Conservation (phyloP, 305 asterid species). For the Striga hermonthica region DNA sequence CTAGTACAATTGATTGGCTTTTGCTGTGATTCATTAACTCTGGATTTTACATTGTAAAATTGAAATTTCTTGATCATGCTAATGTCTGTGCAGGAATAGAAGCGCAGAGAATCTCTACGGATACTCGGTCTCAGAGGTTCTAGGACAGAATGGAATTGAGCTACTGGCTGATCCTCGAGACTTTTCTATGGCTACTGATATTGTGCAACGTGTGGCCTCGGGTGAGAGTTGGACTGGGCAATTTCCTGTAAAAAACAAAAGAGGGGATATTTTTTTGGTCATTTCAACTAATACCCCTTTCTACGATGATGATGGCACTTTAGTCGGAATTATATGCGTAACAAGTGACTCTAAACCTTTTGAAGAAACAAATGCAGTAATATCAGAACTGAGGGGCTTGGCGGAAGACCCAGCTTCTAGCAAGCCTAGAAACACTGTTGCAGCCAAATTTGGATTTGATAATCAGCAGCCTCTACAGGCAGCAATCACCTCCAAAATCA, state of each 20-base stretch:
- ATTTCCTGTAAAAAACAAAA: slow-evolving; percentile 71
- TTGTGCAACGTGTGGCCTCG: slow-evolving; percentile 48
- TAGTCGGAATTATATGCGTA: slow-evolving; percentile 74
- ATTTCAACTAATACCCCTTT: slow-evolving; percentile 80
- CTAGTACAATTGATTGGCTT: not conserved
- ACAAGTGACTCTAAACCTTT: slow-evolving; percentile 69
- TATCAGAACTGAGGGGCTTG: slow-evolving; percentile 33
- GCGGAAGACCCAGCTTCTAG: slow-evolving; percentile 45
- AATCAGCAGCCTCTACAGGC: slow-evolving; percentile 82
- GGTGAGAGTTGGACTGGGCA: slow-evolving; percentile 96
- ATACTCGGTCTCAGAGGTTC: slow-evolving; percentile 70
- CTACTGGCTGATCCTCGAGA: slow-evolving; percentile 59
- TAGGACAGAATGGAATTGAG: slow-evolving; percentile 56
- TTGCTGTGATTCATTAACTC: not conserved
- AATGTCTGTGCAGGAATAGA: slow-evolving; percentile 63
- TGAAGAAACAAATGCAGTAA: slow-evolving; percentile 42
- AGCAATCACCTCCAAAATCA: slow-evolving; percentile 74
- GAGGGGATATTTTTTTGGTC: slow-evolving; percentile 61
- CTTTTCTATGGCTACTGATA: slow-evolving; percentile 46
- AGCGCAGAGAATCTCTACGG: slow-evolving; percentile 85
- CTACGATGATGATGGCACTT: slow-evolving; percentile 67
- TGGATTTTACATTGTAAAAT: not conserved
- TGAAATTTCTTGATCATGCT: not conserved
- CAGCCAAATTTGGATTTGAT: slow-evolving; percentile 67
- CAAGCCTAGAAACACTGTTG: slow-evolving; percentile 44